Evolutionary conservation across 179 eudicot species (phyloP).

Genomic region (Sideroxylon spinosum): DNA sequence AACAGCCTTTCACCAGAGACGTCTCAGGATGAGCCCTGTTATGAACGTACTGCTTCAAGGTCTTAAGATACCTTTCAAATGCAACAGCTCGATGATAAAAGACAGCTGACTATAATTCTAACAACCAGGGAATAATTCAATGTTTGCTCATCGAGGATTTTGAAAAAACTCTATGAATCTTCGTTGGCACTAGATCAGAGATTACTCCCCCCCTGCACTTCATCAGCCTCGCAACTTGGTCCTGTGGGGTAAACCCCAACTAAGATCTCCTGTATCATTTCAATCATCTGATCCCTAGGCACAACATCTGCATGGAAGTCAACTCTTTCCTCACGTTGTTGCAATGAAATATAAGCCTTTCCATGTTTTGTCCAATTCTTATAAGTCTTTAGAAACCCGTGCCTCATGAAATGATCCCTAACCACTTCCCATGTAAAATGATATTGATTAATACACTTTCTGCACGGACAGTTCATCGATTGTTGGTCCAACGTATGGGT

Average conservation of each 20-base stretch:
- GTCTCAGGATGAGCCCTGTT: slow-evolving; percentile 11
- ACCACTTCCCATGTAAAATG: not conserved
- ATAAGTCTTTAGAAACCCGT: not conserved
- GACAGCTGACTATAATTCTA: not conserved
- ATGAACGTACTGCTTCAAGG: slow-evolving; percentile 6
- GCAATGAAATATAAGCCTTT: not conserved
- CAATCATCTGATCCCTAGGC: not conserved
- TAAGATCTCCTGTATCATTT: not conserved
- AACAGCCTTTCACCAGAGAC: slow-evolving; percentile 3
- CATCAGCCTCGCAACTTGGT: not conserved
- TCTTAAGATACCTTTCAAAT: slow-evolving; percentile 6
- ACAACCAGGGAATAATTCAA: not conserved
- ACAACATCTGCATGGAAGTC: too few species aligned
- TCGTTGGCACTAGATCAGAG: not conserved
- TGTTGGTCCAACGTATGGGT: too few species aligned
- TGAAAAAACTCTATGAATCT: not conserved
- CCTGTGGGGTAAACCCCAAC: not conserved
- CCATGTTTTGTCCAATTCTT: not conserved
- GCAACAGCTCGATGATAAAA: not conserved
- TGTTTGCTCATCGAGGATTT: not conserved
- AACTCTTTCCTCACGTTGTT: not conserved
- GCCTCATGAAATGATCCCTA: not conserved
- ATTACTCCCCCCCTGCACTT: not conserved
- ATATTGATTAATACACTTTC: not conserved
- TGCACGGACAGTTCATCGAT: not conserved